Evolutionary conservation across 192 early-diverging fungal genomes (phyloP).

Genomic region (Podila epicladia): DNA sequence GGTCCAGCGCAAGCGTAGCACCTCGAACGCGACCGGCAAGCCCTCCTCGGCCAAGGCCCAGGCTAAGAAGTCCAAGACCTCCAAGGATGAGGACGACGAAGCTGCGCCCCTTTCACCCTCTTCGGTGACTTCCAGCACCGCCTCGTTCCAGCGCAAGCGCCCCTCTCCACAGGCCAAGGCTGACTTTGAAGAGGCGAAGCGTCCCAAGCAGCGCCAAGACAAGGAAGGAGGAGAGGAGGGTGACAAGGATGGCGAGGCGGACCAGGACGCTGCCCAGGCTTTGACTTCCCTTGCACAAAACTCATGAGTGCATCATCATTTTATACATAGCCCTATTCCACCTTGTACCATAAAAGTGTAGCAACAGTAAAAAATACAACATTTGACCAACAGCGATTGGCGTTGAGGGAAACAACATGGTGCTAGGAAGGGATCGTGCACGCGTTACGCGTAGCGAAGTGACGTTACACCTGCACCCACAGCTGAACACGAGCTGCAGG

Average conservation of each 20-base stretch:
- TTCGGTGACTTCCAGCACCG: constrained; percentile 12
- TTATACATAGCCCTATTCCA: background rate
- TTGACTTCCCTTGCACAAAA: constrained; percentile 25
- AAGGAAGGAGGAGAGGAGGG: background rate
- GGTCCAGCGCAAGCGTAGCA: constrained; percentile 39
- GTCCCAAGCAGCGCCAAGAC: background rate
- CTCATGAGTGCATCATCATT: background rate
- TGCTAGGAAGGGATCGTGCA: no score
- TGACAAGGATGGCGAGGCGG: background rate
- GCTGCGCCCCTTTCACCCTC: constrained; percentile 17
- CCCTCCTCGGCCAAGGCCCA: background rate
- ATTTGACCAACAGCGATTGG: no score
- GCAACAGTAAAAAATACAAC: background rate
- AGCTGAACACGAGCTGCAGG: no score
- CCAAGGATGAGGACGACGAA: constrained; percentile 11
- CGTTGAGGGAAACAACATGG: no score
- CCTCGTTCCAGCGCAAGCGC: constrained; percentile 6
- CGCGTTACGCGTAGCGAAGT: no score
- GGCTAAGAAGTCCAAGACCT: constrained; percentile 1
- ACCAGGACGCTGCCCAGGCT: constrained; percentile 21
- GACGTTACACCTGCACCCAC: no score
- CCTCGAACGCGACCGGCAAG: constrained; percentile 7
- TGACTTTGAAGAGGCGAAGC: background rate
- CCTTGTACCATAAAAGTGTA: constrained; percentile 1
- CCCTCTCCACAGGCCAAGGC: constrained; percentile 17